Conservation (phyloP, 768 basidiomycete genomes). For the Mycena latifolia region DNA sequence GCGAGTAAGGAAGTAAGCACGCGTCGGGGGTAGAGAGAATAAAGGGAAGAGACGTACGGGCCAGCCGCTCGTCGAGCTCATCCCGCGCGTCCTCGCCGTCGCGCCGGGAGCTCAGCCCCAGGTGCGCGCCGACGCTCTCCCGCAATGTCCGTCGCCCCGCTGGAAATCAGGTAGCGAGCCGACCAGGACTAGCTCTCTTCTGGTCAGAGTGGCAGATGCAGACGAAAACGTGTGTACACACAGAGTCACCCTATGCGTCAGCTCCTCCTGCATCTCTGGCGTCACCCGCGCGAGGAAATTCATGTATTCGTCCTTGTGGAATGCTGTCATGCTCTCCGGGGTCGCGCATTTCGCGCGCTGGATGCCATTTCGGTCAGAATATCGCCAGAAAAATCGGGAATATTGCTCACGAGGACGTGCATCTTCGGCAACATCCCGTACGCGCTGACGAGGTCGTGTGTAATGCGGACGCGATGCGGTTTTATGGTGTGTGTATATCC, state of each 20-base stretch:
- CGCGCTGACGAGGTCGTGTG: constrained; percentile 90
- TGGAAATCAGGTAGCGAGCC: too few relatives aligned
- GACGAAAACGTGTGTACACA: too few relatives aligned
- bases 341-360: constrained; percentile 1
- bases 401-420: constrained; percentile 81
- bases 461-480: constrained; percentile 93
- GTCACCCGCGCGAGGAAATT: too few relatives aligned
- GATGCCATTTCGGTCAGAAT: neutral
- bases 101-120: constrained; percentile 59
- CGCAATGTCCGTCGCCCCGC: too few relatives aligned
- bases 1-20: neutral
- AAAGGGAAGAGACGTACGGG: constrained; percentile 63
- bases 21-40: neutral
- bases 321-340: too few relatives aligned
- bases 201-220: too few relatives aligned
- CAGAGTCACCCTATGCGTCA: too few relatives aligned
- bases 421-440: constrained; percentile 96
- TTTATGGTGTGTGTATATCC: constrained; percentile 94
- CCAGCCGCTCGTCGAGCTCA: constrained; percentile 75
- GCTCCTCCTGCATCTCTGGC: too few relatives aligned
- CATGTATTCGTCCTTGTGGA: too few relatives aligned
- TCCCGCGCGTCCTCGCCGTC: constrained; percentile 67
- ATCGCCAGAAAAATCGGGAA: neutral
- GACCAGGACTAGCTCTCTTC: too few relatives aligned
- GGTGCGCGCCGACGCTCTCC: constrained; percentile 79